These are phyloP conservation scores for Stagonosporopsis tanaceti DNA, from an alignment of 2,329 filamentous ascomycete species.

Conservation along the genomic window DNA sequence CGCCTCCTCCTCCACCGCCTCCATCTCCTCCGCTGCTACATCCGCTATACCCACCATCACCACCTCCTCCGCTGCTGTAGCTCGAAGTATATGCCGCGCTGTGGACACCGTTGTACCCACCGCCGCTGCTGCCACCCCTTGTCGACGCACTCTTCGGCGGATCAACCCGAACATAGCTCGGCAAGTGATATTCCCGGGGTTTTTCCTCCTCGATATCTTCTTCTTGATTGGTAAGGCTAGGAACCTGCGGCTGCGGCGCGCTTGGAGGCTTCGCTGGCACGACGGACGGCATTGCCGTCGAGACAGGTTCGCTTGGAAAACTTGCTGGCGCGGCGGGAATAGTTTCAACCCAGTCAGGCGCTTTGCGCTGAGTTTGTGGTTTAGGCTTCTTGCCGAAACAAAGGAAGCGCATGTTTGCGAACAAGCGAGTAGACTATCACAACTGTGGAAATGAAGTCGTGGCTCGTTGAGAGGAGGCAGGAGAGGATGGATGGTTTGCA, in stretches of 20 bases:
- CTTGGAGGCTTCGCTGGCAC: not conserved
- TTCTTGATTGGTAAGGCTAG: not conserved
- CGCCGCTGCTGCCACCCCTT: not conserved
- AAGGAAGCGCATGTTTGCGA: slow-evolving; percentile 4
- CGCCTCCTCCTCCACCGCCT: slow-evolving; percentile 6
- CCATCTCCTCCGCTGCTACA: slow-evolving; percentile 10
- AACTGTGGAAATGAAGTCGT: not conserved
- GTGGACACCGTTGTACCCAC: not conserved
- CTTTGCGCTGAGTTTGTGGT: not conserved
- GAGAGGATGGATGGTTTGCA: not conserved
- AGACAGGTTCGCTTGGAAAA: not conserved
- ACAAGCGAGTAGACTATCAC: too few relatives aligned
- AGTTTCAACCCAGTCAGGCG: not conserved
- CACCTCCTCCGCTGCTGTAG: not conserved
- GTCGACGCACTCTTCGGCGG: not conserved
- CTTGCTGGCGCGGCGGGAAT: not conserved
- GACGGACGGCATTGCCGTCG: not conserved
- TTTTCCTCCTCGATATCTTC: not conserved
- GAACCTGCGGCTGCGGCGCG: not conserved
- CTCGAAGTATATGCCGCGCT: not conserved
- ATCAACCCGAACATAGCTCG: not conserved
- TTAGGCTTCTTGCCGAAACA: slow-evolving; percentile 14
- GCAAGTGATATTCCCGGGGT: not conserved
- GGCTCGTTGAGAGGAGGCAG: not conserved
- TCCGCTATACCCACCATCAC: slow-evolving; percentile 4